Evolutionary conservation across 1,139 yeast species (phyloP).

Genomic region (Taphrina confusa): DNA sequence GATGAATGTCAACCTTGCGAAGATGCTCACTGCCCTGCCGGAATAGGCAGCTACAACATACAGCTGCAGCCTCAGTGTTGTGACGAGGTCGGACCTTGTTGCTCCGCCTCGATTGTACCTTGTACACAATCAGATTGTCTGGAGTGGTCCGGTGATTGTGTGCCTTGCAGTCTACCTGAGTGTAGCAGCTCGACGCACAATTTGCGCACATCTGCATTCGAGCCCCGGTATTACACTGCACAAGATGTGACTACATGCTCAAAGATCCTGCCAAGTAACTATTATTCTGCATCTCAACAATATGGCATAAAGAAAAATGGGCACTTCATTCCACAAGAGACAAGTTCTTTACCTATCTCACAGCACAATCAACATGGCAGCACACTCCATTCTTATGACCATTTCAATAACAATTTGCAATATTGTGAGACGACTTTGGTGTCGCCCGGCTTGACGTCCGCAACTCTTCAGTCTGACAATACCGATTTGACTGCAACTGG

Average conservation of each 20-base stretch:
- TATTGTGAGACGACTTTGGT: not conserved
- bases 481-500: slow-evolving; percentile 2
- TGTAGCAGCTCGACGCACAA: too few species aligned
- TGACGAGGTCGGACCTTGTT: not conserved
- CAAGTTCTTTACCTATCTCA: too few species aligned
- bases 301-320: too few species aligned
- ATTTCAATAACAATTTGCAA: too few species aligned
- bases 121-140: slow-evolving; percentile 2
- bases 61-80: slow-evolving; percentile 5
- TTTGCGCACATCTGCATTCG: too few species aligned
- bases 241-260: too few species aligned
- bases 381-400: too few species aligned
- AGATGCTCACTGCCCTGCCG: slow-evolving; percentile 6
- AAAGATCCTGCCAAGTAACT: too few species aligned
- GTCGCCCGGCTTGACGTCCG: not conserved
- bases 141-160: not conserved
- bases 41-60: not conserved
- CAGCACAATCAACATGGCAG: too few species aligned
- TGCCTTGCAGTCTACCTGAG: not conserved
- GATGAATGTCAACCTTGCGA: slow-evolving; percentile 6
- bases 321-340: too few species aligned
- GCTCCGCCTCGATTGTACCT: not conserved
- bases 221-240: too few species aligned
- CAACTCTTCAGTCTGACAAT: not conserved
- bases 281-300: too few species aligned